A percentile compares a stretch with the other conserved stretches of the same genome.
These are phyloP conservation scores for Takashimella koratensis DNA, from an alignment of 1,284 basidiomycete species.

Conservation along the genomic window DNA sequence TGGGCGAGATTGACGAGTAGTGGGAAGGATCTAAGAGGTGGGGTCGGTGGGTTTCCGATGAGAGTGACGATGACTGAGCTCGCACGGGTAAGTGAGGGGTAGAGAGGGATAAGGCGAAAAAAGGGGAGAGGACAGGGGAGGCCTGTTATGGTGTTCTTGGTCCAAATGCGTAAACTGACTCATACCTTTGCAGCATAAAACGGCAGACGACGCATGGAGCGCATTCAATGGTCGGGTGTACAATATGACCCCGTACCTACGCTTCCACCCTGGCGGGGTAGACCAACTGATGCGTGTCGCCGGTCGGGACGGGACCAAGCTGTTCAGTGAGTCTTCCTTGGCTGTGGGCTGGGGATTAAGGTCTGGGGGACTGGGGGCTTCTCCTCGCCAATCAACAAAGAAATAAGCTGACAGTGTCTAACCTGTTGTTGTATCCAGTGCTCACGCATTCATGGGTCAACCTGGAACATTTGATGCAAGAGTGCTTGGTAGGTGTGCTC, in stretches of 20 bases:
- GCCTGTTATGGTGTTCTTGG: no score
- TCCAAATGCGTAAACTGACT: no score
- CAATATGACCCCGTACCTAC: constrained; percentile 88
- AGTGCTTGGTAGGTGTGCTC: constrained; percentile 83
- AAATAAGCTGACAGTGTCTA: neutral
- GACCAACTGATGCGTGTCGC: constrained; percentile 93
- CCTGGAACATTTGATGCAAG: constrained; percentile 86
- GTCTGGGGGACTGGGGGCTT: no score
- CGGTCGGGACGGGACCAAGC: constrained; percentile 86
- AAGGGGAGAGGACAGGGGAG: no score
- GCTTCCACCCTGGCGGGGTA: constrained; percentile 92
- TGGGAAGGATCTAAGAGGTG: constrained; percentile 70
- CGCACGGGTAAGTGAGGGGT: constrained; percentile 64
- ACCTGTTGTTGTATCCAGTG: constrained; percentile 37
- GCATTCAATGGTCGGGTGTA: constrained; percentile 92
- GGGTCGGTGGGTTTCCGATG: constrained; percentile 50
- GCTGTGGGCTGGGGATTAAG: no score
- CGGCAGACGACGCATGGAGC: constrained; percentile 85
- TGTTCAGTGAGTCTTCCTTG: constrained; percentile 70
- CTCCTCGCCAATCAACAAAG: neutral
- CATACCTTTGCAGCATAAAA: constrained; percentile 43
- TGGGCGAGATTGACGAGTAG: constrained; percentile 86
- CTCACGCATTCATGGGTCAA: constrained; percentile 84
- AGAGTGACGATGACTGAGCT: constrained; percentile 80
- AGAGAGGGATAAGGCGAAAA: no score